Evolutionary conservation across 2,329 filamentous ascomycete genomes (phyloP).

Genomic region (Aspergillus melleus): DNA sequence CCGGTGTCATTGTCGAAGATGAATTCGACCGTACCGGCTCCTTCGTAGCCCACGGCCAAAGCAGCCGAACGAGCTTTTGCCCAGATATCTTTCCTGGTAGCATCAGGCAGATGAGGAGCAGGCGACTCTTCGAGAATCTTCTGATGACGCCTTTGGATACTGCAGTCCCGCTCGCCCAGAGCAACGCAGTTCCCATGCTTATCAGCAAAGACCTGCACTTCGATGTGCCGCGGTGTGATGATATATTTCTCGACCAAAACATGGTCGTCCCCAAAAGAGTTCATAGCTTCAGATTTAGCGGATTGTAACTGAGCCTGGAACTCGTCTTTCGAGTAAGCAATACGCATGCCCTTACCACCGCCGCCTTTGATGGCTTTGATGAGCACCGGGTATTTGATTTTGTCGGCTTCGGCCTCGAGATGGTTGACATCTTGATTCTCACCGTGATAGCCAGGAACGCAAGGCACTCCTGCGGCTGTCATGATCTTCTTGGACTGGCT

Average conservation of each 20-base stretch:
- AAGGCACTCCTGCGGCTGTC: conserved; percentile 90
- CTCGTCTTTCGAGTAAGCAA: conserved; percentile 57
- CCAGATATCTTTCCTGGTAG: conserved; percentile 64
- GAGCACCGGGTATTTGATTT: conserved; percentile 66
- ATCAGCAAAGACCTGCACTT: conserved; percentile 68
- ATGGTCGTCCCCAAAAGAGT: conserved; percentile 66
- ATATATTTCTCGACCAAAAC: conserved; percentile 70
- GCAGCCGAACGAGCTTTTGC: conserved; percentile 64
- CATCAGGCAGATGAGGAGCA: conserved; percentile 61
- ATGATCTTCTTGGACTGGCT: conserved; percentile 92
- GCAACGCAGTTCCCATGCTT: conserved; percentile 65
- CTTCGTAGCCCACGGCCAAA: conserved; percentile 64
- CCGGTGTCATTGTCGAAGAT: conserved; percentile 68
- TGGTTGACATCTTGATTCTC: conserved; percentile 68
- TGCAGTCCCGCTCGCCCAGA: conserved; percentile 65
- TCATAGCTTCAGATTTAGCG: conserved; percentile 64
- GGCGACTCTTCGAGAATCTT: conserved; percentile 68
- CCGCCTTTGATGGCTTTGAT: conserved; percentile 67
- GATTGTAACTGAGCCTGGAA: conserved; percentile 63
- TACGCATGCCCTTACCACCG: conserved; percentile 69
- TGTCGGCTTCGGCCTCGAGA: conserved; percentile 68
- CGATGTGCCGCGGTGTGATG: conserved; percentile 65
- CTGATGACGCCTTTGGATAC: conserved; percentile 65
- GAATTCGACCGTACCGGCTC: conserved; percentile 67
- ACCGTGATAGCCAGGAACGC: conserved; percentile 95